Evolutionary conservation across 2,329 filamentous ascomycete species (phyloP).

Genomic region (Clonostachys chloroleuca): DNA sequence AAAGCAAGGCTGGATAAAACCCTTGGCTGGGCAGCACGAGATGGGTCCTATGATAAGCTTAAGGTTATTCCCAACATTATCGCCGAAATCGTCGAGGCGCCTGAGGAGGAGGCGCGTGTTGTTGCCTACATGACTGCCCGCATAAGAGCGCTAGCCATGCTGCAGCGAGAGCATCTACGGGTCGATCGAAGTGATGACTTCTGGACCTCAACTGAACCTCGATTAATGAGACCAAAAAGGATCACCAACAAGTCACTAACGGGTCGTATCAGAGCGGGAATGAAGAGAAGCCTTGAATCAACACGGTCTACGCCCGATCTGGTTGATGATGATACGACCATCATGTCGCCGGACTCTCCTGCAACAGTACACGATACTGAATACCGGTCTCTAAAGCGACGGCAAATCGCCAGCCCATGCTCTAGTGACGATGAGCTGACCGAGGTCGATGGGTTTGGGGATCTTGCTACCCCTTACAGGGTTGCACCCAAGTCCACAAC

Average conservation of each 20-base stretch:
- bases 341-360: slow-evolving; percentile 1
- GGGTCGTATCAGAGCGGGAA: slow-evolving; percentile 1
- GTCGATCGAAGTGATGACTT: slow-evolving; percentile 17
- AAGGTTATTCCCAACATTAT: slow-evolving; percentile 31
- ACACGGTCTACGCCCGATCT: not conserved
- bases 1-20: slow-evolving; percentile 26
- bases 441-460: not conserved
- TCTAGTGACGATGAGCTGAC: not conserved
- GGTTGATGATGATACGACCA: slow-evolving; percentile 6
- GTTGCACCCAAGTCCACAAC: too few relatives aligned
- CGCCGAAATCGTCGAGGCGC: slow-evolving; percentile 25
- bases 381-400: not conserved
- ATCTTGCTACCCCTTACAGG: not conserved
- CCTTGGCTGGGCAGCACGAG: slow-evolving; percentile 33
- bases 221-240: not conserved
- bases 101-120: slow-evolving; percentile 18
- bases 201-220: slow-evolving; percentile 13
- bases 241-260: not conserved
- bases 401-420: not conserved
- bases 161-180: slow-evolving; percentile 28
- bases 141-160: slow-evolving; percentile 24
- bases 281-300: slow-evolving; percentile 2
- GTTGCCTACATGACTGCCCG: slow-evolving; percentile 24
- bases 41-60: slow-evolving; percentile 27
- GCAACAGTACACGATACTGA: not conserved